phyloP scores from a whole-genome alignment of 73 alveolate genomes.

The Paramecium caudatum region DNA sequence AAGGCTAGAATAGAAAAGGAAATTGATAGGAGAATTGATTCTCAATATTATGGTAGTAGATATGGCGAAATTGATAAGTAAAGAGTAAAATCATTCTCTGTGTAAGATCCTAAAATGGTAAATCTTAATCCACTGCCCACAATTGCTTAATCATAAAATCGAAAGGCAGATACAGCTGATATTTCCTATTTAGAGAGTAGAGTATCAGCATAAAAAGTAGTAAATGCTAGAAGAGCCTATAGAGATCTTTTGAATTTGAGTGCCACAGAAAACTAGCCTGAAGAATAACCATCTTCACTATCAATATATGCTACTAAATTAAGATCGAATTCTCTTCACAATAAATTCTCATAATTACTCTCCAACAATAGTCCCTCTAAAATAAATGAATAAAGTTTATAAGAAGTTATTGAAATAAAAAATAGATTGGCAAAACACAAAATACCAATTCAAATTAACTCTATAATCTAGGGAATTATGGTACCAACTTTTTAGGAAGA shows the following conservation, averaged over 20 bases:
- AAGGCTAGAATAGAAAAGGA: slow-evolving; percentile 72
- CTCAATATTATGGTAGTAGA: slow-evolving; percentile 66
- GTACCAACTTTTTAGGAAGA: neutral
- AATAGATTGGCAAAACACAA: slow-evolving; percentile 64
- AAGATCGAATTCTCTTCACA: slow-evolving; percentile 63
- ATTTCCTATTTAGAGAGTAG: neutral
- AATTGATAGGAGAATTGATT: slow-evolving; percentile 70
- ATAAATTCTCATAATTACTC: slow-evolving; percentile 21
- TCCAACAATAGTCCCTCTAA: slow-evolving; percentile 21
- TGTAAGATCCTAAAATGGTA: neutral
- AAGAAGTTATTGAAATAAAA: slow-evolving; percentile 46
- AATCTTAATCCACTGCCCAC: neutral
- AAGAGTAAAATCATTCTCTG: neutral
- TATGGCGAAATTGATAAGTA: slow-evolving; percentile 49
- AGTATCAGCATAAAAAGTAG: neutral
- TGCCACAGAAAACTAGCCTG: neutral
- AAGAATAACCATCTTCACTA: slow-evolving; percentile 21
- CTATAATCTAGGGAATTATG: slow-evolving; percentile 25
- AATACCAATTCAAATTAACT: neutral
- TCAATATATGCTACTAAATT: slow-evolving; percentile 53
- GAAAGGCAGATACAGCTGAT: neutral
- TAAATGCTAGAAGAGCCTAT: slow-evolving; percentile 15
- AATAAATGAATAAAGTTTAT: neutral
- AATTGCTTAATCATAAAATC: neutral
- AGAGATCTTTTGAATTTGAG: slow-evolving; percentile 42